Conservation (phyloP, 768 basidiomycete species). For the Tephrocybe sp. region DNA sequence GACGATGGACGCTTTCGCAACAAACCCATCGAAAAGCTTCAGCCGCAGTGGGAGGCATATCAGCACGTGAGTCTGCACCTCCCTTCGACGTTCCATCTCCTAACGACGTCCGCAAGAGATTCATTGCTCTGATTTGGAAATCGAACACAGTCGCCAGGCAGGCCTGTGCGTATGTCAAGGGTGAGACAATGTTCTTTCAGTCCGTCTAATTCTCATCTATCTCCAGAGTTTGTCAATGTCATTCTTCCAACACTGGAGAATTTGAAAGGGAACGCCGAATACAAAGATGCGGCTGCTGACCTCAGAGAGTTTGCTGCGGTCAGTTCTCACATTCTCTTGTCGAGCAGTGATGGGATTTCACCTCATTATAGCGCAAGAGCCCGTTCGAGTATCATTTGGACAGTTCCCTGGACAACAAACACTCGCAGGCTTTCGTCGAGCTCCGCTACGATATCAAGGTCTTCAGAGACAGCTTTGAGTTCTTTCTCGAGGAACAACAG, state of each 20-base stretch:
- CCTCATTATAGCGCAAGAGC: conserved; percentile 5
- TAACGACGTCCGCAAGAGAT: conserved; percentile 3
- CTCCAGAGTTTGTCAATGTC: conserved; percentile 11
- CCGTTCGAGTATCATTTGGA: conserved; percentile 5
- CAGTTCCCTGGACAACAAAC: neutral
- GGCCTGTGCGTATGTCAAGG: conserved; percentile 9
- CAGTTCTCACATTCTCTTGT: neutral
- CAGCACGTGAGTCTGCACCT: conserved; percentile 4
- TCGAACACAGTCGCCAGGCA: conserved; percentile 6
- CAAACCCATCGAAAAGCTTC: conserved; percentile 11
- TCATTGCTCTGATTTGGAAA: conserved; percentile 9
- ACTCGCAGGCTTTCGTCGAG: conserved; percentile 8
- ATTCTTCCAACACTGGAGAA: conserved; percentile 12
- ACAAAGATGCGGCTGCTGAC: conserved; percentile 4
- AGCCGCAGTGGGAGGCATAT: conserved; percentile 7
- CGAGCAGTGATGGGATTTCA: neutral
- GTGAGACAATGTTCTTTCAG: neutral
- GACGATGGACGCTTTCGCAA: conserved; percentile 2
- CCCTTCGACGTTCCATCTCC: neutral
- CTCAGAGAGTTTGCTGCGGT: conserved; percentile 13
- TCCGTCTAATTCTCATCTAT: neutral
- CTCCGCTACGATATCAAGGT: conserved; percentile 5
- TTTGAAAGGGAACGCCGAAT: neutral
- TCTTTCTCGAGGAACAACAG: conserved; percentile 10
- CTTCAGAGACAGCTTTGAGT: conserved; percentile 10